A percentile compares a stretch with the other conserved stretches of the same genome.
These are phyloP conservation scores for Debaryomyces hansenii DNA, from an alignment of 805 yeast genomes.

Conservation along the genomic window DNA sequence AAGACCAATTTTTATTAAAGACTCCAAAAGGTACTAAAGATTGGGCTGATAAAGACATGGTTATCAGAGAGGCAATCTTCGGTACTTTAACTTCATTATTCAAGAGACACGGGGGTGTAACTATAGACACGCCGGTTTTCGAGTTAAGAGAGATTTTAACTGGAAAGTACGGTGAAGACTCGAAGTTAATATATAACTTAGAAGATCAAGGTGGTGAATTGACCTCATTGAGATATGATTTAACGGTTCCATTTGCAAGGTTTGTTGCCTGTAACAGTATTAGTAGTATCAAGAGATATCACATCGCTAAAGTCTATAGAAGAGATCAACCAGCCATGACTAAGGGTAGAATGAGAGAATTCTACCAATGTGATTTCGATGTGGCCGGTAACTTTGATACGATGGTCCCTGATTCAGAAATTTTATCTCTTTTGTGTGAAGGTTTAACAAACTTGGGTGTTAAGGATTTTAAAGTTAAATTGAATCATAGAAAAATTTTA, in stretches of 20 bases:
- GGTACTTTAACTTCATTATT: constrained; percentile 68
- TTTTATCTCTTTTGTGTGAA: constrained; percentile 76
- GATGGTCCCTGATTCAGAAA: constrained; percentile 97
- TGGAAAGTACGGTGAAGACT: constrained; percentile 98
- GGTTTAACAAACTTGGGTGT: constrained; percentile 85
- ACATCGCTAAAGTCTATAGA: constrained; percentile 97
- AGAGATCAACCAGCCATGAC: constrained; percentile 99
- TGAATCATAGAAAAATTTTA: constrained; percentile 92
- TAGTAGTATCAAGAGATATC: constrained; percentile 87
- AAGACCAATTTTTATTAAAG: constrained; percentile 69
- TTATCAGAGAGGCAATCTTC: constrained; percentile 86
- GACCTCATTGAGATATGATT: constrained; percentile 91
- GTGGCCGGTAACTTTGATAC: constrained; percentile 89
- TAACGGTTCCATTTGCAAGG: constrained; percentile 98
- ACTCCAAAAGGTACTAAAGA: constrained; percentile 97
- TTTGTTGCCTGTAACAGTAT: constrained; percentile 95
- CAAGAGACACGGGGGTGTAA: constrained; percentile 96
- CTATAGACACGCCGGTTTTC: constrained; percentile 97
- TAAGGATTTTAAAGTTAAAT: constrained; percentile 82
- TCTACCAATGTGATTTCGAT: constrained; percentile 98
- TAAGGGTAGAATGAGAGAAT: constrained; percentile 99
- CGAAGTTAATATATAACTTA: constrained; percentile 90
- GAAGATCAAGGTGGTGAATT: constrained; percentile 99
- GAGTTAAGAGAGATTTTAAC: constrained; percentile 93
- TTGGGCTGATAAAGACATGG: constrained; percentile 98